A percentile compares a stretch with the other conserved stretches of the same genome.
phyloP scores from a whole-genome alignment of 495 filamentous ascomycete species.

The Penicillium herquei region DNA sequence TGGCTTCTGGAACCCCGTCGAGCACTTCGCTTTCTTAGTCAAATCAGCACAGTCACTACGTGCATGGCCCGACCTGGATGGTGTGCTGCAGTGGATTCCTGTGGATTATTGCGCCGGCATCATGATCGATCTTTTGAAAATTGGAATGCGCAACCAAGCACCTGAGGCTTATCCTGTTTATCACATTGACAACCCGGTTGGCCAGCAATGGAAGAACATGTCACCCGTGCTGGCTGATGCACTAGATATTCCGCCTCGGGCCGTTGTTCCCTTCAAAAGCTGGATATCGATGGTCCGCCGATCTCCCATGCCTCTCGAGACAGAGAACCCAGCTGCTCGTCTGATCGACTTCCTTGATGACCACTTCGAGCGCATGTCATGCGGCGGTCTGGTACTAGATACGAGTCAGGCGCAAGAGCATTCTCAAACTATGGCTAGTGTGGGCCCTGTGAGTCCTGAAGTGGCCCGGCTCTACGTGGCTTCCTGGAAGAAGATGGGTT shows the following conservation, averaged over 20 bases:
- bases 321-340: constrained; percentile 41
- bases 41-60: constrained; percentile 51
- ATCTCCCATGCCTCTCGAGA: constrained; percentile 16
- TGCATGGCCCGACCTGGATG: constrained; percentile 41
- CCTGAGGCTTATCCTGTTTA: constrained; percentile 40
- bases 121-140: constrained; percentile 37
- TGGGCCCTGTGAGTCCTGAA: background rate
- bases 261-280: constrained; percentile 41
- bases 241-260: constrained; percentile 31
- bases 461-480: background rate
- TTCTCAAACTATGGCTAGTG: background rate
- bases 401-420: constrained; percentile 7
- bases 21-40: constrained; percentile 50
- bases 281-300: constrained; percentile 32
- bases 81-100: constrained; percentile 47
- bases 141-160: constrained; percentile 24
- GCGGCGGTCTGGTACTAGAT: constrained; percentile 46
- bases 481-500: background rate
- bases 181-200: constrained; percentile 55
- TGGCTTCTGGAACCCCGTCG: constrained; percentile 54
- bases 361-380: constrained; percentile 48
- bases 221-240: constrained; percentile 38
- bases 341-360: constrained; percentile 45
- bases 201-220: constrained; percentile 49
- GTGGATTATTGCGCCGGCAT: constrained; percentile 36